Base-by-base conservation (phyloP, 2,329 filamentous ascomycete species). In the Fusarium anguioides region DNA sequence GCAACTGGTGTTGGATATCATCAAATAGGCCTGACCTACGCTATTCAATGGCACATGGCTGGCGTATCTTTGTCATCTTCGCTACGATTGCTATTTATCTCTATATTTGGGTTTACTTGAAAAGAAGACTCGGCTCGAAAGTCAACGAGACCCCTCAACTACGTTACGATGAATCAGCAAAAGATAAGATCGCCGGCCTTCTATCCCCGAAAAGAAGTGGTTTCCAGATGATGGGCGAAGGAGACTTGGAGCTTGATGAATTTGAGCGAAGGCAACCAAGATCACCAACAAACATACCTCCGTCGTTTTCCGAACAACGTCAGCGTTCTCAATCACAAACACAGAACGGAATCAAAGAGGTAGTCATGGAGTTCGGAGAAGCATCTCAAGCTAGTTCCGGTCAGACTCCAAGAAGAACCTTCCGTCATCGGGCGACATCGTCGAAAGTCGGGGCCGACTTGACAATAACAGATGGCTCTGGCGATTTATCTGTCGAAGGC, bases 1-100 rank as follows among this genome's bases (percentile, higher is more conserved):
- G 46, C 35, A 49, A 49, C 14, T 49, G 35, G 46, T 49, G 46
- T 23, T 49, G 24, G 46, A 49, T 49, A 21, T 6, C n/a, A 17
- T 6, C 14, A 7, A 39, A 23, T n/a, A 33, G 46, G 14, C 0
- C 35, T 5, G 35, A 49, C 4, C 18, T 49, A 17, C 46, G 35
- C 5, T 49, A 49, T 15, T 12, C 46, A 14, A 29, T 49, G 35
- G 35, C 33, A 14, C 46, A 49, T 39, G 35, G 35, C 14, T 39
- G 46, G 46, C 46, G 46, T 0, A 49, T 49, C 3, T 39, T 12
- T 8, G 23, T 11, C 0, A 49, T 49, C 2, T 31, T 49, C 9
- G 4, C 18, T 12, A 39, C 18, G 14, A 5, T 49, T n/a, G 5
- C 46, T 15, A 49, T 39, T 23, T 49, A 49, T 4, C 3, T 39